Base-by-base conservation (phyloP, 2,329 filamentous ascomycete species). In the Hymenoscyphus infarciens region DNA sequence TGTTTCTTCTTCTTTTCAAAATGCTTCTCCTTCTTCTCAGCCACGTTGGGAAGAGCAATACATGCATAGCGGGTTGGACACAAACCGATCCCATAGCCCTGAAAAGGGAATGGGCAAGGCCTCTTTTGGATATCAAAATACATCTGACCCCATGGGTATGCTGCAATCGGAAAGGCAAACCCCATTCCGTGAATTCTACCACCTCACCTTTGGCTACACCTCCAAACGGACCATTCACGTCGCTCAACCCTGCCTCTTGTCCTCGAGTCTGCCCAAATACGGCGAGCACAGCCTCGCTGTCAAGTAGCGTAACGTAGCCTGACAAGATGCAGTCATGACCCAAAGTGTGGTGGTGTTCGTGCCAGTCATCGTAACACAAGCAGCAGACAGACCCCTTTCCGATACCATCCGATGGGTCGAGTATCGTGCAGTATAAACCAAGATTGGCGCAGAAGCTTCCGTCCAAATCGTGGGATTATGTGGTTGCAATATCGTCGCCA, bases 281-380 rank as follows among this genome's bases (percentile, higher is more conserved):
- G 45, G 19, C 25, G 45, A 52, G 19, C 45, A 52, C 45, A 22
- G 22, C 45, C 22, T 25, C 25, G 19, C 45, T 52, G 45, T 52
- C 45, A 52, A 25, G 45, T 52, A 49, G 57, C 39, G 57, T 59
- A 59, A 59, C 27, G 57, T 59, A 59, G 35, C 57, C 57, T 25
- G 10, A 33, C 3, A 49, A 19, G 42, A n/a, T 33, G 57, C 25
- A 25, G 35, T 45, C 29, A 29, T 49, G 10, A 49, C 22, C 27
- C 57, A 49, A 59, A 59, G 42, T 49, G 57, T 52, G 57, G 57
- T 52, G 57, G 45, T 45, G 16, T 19, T 31, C 57, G 27, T 59
- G 57, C 19, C 38, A 27, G 42, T 45, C 25, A 29, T 39, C 7
- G 38, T 53, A 15, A 19, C 39, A 59, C 57, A 49, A 52, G 25